phyloP scores from a whole-genome alignment of 768 basidiomycete genomes.

The Agrocybe pediades region DNA sequence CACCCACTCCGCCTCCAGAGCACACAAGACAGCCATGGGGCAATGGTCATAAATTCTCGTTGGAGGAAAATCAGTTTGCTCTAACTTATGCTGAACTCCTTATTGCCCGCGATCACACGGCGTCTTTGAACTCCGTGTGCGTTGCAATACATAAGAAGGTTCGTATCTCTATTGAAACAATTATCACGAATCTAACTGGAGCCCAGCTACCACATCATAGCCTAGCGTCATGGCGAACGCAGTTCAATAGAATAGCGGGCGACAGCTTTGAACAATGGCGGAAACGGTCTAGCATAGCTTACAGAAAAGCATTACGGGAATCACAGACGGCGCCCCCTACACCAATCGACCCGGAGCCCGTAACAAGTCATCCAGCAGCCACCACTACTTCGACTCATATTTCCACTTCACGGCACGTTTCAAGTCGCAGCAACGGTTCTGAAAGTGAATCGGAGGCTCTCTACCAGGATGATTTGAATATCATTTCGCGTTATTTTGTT shows the following conservation, averaged over 20 bases:
- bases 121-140: conserved; percentile 38
- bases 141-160: conserved; percentile 49
- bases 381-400: background rate
- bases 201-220: conserved; percentile 66
- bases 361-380: background rate
- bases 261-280: conserved; percentile 46
- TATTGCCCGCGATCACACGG: conserved; percentile 47
- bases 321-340: conserved; percentile 11
- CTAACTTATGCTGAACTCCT: conserved; percentile 45
- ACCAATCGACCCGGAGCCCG: background rate
- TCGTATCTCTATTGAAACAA: conserved; percentile 1
- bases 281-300: conserved; percentile 52
- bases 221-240: conserved; percentile 49
- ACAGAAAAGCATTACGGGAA: conserved; percentile 40
- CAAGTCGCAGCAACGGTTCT: conserved; percentile 3
- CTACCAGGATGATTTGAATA: conserved; percentile 45
- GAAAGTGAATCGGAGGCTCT: background rate
- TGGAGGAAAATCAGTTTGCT: conserved; percentile 52
- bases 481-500: conserved; percentile 57
- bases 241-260: conserved; percentile 31
- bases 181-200: conserved; percentile 4
- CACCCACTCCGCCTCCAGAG: conserved; percentile 49
- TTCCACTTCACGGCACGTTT: background rate
- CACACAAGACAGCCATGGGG: conserved; percentile 19
- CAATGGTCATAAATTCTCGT: conserved; percentile 47